Evolutionary conservation across 169 alveolate species (phyloP), one percentile per base, ranked within the genome.

Genomic region (Plasmodium adleri): DNA sequence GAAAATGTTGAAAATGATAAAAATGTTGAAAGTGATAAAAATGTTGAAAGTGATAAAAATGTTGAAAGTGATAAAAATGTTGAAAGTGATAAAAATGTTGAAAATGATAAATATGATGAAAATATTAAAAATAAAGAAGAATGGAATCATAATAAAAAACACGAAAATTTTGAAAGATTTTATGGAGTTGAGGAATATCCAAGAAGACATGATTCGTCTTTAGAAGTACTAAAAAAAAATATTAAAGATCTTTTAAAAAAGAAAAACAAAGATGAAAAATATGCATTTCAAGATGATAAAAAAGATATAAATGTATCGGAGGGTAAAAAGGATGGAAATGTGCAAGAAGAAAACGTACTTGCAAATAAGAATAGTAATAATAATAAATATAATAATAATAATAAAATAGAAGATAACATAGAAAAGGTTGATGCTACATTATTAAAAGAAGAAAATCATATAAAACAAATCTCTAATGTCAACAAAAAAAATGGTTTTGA

Each of bases 121-220:
- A 50, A 6, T 22, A 32, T 60, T 20, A 20, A 52, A 24, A 24
- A 43, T 47, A 62, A 3, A 12, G 32, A 17, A 45, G 64, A 15
- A 43, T 28, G 17, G 45, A 32, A 32, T 60, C 63, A 60, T 20
- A 62, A 58, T 28, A 26, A 74, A 39, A 13, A 22, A 22, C 52
- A 76, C 12, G 70, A 63, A n/a, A 47, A 49, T 43, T 76, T 76
- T 49, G 89, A 76, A 64, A 76, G 67, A 9, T 76, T 76, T 39
- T 22, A 76, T 47, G 12, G 50, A 3, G 13, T 9, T 50, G 60
- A 10, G 67, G 80, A 67, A 17, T 26, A 17, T 22, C 90, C 90
- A 22, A 80, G 73, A 60, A 80, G 83, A 70, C 90, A 80, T 54
- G 83, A 66, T 60, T 67, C 83, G 47, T 80, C 90, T 22, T 72